Evolutionary conservation across 257 asterid species (phyloP).

Genomic region (Gentiana macrophylla): DNA sequence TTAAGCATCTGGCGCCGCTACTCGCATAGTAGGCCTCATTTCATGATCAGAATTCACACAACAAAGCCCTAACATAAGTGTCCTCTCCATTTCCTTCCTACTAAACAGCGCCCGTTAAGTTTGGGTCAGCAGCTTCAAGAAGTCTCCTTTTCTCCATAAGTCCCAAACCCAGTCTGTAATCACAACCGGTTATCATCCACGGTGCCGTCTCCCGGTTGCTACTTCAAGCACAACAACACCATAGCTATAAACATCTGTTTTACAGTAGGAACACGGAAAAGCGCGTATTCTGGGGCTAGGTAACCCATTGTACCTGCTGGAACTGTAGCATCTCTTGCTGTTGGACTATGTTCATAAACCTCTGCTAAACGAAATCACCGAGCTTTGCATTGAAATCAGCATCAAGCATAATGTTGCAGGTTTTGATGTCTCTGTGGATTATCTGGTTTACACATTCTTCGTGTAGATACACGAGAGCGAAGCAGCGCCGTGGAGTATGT

Average conservation of each 20-base stretch:
- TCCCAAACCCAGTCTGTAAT: conserved; percentile 61
- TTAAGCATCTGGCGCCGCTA: conserved; percentile 50
- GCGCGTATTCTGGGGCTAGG: conserved; percentile 69
- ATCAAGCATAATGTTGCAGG: conserved; percentile 64
- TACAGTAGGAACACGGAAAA: conserved; percentile 47
- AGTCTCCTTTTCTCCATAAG: conserved; percentile 47
- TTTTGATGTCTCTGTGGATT: conserved; percentile 69
- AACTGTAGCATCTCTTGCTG: conserved; percentile 36
- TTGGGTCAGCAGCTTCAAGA: conserved; percentile 51
- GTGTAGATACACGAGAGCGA: conserved; percentile 64
- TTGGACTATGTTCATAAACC: conserved; percentile 37
- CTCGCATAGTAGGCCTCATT: conserved; percentile 61
- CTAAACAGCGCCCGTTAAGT: conserved; percentile 31
- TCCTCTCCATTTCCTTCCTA: conserved; percentile 43
- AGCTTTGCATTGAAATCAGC: conserved; percentile 58
- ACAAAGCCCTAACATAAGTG: conserved; percentile 45
- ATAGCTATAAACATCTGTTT: conserved; percentile 77
- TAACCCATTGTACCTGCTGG: conserved; percentile 91
- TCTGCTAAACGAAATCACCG: conserved; percentile 78
- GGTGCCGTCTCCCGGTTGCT: conserved; percentile 57
- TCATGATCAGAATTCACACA: conserved; percentile 51
- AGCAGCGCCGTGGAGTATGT: conserved; percentile 49
- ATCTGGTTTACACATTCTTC: conserved; percentile 74
- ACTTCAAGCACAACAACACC: conserved; percentile 73
- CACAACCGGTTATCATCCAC: conserved; percentile 41